A percentile compares a stretch with the other conserved stretches of the same genome.
Evolutionary conservation across 345 rosid genomes (phyloP).

Genomic region (Euphorbia peplus): DNA sequence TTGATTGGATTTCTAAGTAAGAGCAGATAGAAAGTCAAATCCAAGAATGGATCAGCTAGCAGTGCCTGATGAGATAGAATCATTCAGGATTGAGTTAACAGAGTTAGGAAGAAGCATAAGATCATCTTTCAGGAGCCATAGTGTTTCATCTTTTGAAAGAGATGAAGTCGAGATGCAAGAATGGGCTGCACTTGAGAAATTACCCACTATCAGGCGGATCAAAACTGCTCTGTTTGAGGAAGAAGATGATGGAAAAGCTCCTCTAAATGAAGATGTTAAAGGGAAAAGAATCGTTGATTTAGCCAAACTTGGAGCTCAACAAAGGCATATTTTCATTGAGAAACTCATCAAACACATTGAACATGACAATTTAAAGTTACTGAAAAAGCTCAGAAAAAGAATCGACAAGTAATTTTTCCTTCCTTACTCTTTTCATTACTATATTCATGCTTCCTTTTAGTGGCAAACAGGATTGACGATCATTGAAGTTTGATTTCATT

Average conservation of each 20-base stretch:
- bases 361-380: conserved; percentile 57
- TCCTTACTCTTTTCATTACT: background rate
- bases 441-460: background rate
- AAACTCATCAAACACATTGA: conserved; percentile 65
- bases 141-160: conserved; percentile 26
- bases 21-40: background rate
- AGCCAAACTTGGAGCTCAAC: conserved; percentile 50
- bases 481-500: too few species aligned
- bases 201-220: conserved; percentile 62
- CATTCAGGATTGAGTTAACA: conserved; percentile 52
- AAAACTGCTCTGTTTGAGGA: conserved; percentile 45
- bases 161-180: conserved; percentile 40
- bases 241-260: conserved; percentile 1
- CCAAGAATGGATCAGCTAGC: conserved; percentile 48
- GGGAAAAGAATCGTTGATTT: conserved; percentile 46
- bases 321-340: conserved; percentile 52
- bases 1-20: too few species aligned
- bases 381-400: conserved; percentile 47
- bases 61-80: conserved; percentile 61
- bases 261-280: conserved; percentile 12
- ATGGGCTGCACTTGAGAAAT: conserved; percentile 69
- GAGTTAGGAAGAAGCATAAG: conserved; percentile 64
- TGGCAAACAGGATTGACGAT: too few species aligned
- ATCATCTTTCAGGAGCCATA: conserved; percentile 46
- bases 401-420: conserved; percentile 43